Evolutionary conservation across 495 filamentous ascomycete genomes (phyloP).

Genomic region (Trichoderma parareesei): DNA sequence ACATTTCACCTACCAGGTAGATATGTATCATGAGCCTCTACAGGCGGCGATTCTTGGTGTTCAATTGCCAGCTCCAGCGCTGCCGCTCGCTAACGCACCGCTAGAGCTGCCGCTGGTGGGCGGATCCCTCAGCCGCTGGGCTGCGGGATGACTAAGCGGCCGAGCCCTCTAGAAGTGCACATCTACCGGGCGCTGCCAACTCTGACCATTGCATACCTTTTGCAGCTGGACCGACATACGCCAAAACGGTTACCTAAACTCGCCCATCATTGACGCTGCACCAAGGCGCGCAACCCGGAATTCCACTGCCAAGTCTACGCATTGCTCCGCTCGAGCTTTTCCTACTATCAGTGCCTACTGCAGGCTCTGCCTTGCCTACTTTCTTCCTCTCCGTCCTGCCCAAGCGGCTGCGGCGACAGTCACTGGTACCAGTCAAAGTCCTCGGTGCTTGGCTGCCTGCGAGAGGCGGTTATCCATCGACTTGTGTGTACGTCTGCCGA

Average conservation of each 20-base stretch:
- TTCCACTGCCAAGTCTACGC: not conserved
- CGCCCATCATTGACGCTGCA: not conserved
- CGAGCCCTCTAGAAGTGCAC: slow-evolving; percentile 2
- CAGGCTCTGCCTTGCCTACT: not conserved
- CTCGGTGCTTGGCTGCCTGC: not conserved
- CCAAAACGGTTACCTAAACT: too few species aligned
- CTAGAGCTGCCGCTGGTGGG: not conserved
- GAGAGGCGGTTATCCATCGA: not conserved
- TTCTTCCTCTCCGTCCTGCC: not conserved
- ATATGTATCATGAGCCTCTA: too few species aligned
- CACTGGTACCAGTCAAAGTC: not conserved
- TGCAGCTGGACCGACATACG: not conserved
- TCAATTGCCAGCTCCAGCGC: not conserved
- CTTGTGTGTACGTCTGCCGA: slow-evolving; percentile 4
- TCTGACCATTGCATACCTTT: slow-evolving; percentile 5
- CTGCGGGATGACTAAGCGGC: not conserved
- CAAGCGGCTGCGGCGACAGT: not conserved
- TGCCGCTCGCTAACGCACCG: not conserved
- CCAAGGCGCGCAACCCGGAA: not conserved
- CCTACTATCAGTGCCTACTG: not conserved
- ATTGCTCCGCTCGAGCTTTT: not conserved
- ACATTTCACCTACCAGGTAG: too few species aligned
- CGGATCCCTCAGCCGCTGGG: not conserved
- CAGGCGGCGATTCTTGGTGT: too few species aligned
- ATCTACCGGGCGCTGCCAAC: slow-evolving; percentile 2